Percentiles rank a stretch among this genome's conserved stretches.
phyloP scores from a whole-genome alignment of 2,329 filamentous ascomycete genomes.

The Trichoderma gracile region DNA sequence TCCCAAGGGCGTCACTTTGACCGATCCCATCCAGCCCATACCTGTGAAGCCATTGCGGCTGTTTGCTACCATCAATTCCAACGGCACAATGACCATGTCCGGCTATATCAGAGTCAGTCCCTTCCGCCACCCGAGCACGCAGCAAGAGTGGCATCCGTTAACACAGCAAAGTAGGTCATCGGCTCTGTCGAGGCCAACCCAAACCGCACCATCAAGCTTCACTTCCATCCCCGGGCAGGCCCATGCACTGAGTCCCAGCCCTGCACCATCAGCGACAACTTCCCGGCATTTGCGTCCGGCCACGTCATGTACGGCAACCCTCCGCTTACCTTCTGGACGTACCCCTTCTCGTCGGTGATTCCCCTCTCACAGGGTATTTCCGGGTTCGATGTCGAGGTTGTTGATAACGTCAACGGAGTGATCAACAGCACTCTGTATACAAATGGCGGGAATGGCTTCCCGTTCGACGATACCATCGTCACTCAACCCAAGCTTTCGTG shows the following conservation, averaged over 20 bases:
- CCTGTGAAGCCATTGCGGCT: slow-evolving; percentile 25
- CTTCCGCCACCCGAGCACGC: not conserved
- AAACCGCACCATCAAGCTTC: slow-evolving; percentile 24
- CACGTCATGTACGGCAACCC: slow-evolving; percentile 17
- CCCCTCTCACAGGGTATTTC: slow-evolving; percentile 21
- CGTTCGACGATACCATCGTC: slow-evolving; percentile 22
- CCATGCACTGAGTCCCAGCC: slow-evolving; percentile 3
- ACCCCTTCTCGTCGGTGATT: slow-evolving; percentile 18
- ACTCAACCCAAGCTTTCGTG: slow-evolving; percentile 21
- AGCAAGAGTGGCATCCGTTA: not conserved
- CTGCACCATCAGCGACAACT: slow-evolving; percentile 12
- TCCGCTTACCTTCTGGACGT: slow-evolving; percentile 23
- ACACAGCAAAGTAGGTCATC: not conserved
- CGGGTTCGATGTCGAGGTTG: slow-evolving; percentile 25
- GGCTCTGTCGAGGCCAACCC: slow-evolving; percentile 16
- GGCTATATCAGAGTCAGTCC: slow-evolving; percentile 22
- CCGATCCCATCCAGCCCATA: slow-evolving; percentile 22
- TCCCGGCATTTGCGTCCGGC: not conserved
- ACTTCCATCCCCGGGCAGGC: slow-evolving; percentile 26
- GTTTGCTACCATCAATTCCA: slow-evolving; percentile 23
- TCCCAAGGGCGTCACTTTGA: slow-evolving; percentile 23
- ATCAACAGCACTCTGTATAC: slow-evolving; percentile 21
- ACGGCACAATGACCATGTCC: slow-evolving; percentile 26
- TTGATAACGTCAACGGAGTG: slow-evolving; percentile 23
- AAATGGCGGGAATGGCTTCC: slow-evolving; percentile 25